A percentile compares a stretch with the other conserved stretches of the same genome.
Conservation (phyloP, 176 grass and related monocot genomes). For the Oryza brachyantha region DNA sequence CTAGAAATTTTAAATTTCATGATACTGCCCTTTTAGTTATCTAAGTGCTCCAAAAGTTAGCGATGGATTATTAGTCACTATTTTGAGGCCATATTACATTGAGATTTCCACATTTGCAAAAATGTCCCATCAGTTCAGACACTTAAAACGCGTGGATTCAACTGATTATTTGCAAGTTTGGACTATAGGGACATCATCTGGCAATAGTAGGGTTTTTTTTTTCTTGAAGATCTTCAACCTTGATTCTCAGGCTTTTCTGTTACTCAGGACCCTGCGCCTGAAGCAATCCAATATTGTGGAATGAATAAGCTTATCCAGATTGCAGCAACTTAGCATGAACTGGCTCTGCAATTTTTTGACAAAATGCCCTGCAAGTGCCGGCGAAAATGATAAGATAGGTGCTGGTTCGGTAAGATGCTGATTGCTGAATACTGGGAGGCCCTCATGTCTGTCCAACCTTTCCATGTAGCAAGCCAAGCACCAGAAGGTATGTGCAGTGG, state of each 20-base stretch:
- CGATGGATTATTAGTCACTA: not conserved
- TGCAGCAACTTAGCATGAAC: slow-evolving; percentile 45
- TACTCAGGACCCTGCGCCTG: not conserved
- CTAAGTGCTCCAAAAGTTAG: slow-evolving; percentile 10
- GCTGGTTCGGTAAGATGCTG: slow-evolving; percentile 8
- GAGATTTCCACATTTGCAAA: not conserved
- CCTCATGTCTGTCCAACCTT: slow-evolving; percentile 38
- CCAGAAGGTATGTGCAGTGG: slow-evolving; percentile 3
- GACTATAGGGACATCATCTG: not conserved
- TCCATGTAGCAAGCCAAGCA: slow-evolving; percentile 32
- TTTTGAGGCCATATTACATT: not conserved
- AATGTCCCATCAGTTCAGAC: not conserved
- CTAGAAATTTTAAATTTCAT: not conserved
- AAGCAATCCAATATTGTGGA: slow-evolving; percentile 23
- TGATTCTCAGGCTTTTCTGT: not conserved
- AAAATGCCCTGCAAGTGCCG: not conserved
- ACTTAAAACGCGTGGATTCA: not conserved
- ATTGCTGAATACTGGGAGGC: slow-evolving; percentile 38
- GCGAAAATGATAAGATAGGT: not conserved
- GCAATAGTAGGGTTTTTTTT: too few species aligned
- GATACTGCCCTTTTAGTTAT: not conserved
- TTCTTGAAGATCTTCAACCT: not conserved
- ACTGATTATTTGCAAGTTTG: not conserved
- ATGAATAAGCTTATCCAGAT: slow-evolving; percentile 43
- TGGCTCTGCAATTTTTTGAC: slow-evolving; percentile 30